Conservation (phyloP, 2,329 filamentous ascomycete species). For the Didymella segeticola region DNA sequence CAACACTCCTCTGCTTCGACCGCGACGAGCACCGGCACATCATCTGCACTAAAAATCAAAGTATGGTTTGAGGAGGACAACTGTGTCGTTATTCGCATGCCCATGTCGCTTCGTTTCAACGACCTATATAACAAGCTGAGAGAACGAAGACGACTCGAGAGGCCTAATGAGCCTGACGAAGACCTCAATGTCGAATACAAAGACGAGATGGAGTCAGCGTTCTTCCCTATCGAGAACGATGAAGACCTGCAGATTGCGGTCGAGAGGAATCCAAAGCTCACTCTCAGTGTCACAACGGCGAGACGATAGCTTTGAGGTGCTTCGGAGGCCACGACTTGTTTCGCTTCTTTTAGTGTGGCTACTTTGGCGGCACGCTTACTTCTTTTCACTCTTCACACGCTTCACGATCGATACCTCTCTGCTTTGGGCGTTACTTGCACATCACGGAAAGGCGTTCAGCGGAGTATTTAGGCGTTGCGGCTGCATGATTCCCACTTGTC, state of each 20-base stretch:
- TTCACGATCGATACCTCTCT: slow-evolving; percentile 22
- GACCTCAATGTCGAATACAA: slow-evolving; percentile 82
- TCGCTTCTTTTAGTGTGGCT: slow-evolving; percentile 7
- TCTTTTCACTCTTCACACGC: slow-evolving; percentile 9
- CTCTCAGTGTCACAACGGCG: slow-evolving; percentile 60
- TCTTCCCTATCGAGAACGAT: slow-evolving; percentile 77
- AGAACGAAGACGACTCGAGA: slow-evolving; percentile 78
- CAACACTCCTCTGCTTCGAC: slow-evolving; percentile 45
- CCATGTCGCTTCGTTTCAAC: slow-evolving; percentile 76
- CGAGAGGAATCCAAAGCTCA: slow-evolving; percentile 84
- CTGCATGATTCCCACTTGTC: slow-evolving; percentile 18
- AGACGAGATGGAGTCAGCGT: slow-evolving; percentile 79
- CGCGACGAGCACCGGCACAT: slow-evolving; percentile 32
- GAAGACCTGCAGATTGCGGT: slow-evolving; percentile 82
- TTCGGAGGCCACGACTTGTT: neutral
- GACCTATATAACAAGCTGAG: slow-evolving; percentile 84
- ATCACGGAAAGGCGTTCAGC: slow-evolving; percentile 12
- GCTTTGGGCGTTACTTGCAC: slow-evolving; percentile 18
- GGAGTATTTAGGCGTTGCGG: slow-evolving; percentile 12
- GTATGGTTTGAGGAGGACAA: slow-evolving; percentile 87
- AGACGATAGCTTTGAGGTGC: slow-evolving; percentile 18
- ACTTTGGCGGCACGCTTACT: neutral
- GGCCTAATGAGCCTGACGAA: slow-evolving; percentile 60
- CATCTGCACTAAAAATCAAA: slow-evolving; percentile 79
- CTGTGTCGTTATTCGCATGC: slow-evolving; percentile 88